Evolutionary conservation across 768 basidiomycete genomes (phyloP).

Genomic region (Xerocomus potaroensis): DNA sequence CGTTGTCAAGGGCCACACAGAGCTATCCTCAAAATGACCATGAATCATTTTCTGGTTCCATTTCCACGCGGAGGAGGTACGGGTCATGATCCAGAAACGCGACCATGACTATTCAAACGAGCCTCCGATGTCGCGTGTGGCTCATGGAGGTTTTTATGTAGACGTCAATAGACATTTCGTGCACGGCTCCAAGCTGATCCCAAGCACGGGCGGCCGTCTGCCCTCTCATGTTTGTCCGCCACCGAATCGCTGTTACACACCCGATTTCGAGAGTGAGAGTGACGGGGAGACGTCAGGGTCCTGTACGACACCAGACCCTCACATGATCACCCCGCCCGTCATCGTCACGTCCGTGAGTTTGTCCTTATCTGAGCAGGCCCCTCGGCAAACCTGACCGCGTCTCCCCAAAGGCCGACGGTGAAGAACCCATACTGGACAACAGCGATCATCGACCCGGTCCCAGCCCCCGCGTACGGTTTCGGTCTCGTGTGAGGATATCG

Average conservation of each 20-base stretch:
- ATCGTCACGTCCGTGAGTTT: slow-evolving; percentile 7
- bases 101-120: neutral
- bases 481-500: slow-evolving; percentile 73
- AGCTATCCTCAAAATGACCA: neutral
- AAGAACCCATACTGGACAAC: slow-evolving; percentile 4
- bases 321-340: neutral
- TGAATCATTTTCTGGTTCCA: slow-evolving; percentile 9
- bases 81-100: neutral
- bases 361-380: neutral
- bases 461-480: slow-evolving; percentile 52
- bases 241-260: neutral
- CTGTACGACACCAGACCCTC: neutral
- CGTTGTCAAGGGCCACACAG: neutral
- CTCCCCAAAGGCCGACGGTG: slow-evolving; percentile 11
- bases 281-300: slow-evolving; percentile 3
- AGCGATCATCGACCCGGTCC: slow-evolving; percentile 10
- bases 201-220: neutral
- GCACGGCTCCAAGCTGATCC: slow-evolving; percentile 12
- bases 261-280: slow-evolving; percentile 13
- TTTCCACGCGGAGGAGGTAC: slow-evolving; percentile 14
- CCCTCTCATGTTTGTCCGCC: neutral
- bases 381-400: slow-evolving; percentile 9
- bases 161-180: slow-evolving; percentile 1
- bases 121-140: neutral
- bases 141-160: slow-evolving; percentile 13